phyloP scores from a whole-genome alignment of 129 eudicot species.

The Flaveria trinervia region DNA sequence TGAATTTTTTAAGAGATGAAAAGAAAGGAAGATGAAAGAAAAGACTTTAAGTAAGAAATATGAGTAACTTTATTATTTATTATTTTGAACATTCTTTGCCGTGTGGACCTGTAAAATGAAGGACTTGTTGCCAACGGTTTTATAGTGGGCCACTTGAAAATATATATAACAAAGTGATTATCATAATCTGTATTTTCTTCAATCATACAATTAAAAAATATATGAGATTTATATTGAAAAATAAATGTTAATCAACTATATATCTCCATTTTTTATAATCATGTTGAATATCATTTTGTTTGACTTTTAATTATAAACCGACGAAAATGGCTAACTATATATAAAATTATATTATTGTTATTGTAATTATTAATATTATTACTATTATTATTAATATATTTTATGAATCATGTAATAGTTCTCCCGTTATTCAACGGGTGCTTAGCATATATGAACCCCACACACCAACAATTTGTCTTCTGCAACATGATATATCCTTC shows the following conservation, averaged over 20 bases:
- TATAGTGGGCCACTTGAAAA: background rate
- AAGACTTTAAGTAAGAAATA: background rate
- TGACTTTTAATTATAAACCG: background rate
- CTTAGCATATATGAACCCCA: too few relatives aligned
- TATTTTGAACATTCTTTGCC: background rate
- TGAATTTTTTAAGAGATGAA: too few relatives aligned
- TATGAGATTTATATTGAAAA: too few relatives aligned
- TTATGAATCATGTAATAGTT: too few relatives aligned
- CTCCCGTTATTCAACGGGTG: too few relatives aligned
- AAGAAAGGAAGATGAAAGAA: too few relatives aligned
- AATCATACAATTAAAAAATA: background rate
- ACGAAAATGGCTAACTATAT: background rate
- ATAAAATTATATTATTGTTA: too few relatives aligned
- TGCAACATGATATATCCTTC: too few relatives aligned
- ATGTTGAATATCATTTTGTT: background rate
- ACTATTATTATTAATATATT: too few relatives aligned
- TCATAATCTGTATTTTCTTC: background rate
- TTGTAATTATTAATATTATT: too few relatives aligned
- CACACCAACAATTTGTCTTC: too few relatives aligned
- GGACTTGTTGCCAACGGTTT: slow-evolving; percentile 15
- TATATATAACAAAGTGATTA: background rate
- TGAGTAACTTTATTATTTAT: background rate
- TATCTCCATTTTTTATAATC: background rate
- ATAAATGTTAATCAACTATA: background rate
- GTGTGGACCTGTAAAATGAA: slow-evolving; percentile 7